Percentiles rank a stretch among this genome's conserved stretches.
Conservation (phyloP, 352 stramenopile species). For the Phytophthora citricola region DNA sequence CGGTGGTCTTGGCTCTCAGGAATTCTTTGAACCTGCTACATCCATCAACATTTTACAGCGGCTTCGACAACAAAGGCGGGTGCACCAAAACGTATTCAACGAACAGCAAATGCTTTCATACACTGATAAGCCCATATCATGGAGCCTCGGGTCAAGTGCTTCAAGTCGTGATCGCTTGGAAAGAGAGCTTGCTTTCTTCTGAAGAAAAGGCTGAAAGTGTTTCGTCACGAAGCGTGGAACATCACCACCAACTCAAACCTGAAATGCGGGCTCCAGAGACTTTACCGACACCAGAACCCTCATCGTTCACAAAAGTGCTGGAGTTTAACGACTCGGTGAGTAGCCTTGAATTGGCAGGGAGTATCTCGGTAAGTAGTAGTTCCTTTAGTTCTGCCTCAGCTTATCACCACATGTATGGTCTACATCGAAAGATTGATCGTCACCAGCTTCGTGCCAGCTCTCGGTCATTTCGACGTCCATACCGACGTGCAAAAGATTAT, state of each 20-base stretch:
- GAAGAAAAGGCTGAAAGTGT: constrained; percentile 19
- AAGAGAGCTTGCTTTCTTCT: constrained; percentile 6
- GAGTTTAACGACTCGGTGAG: constrained; percentile 6
- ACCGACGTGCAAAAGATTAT: constrained; percentile 3
- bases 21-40: constrained; percentile 12
- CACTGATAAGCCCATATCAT: background rate
- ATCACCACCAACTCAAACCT: background rate
- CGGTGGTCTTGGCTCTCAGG: background rate
- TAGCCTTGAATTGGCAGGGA: constrained; percentile 10
- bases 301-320: constrained; percentile 13
- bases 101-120: constrained; percentile 4
- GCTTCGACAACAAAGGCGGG: constrained; percentile 32
- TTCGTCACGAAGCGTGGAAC: constrained; percentile 1
- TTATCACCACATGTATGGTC: constrained; percentile 1
- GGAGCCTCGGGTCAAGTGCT: background rate
- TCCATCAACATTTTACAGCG: constrained; percentile 33
- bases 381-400: constrained; percentile 10
- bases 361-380: constrained; percentile 27
- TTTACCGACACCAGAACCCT: constrained; percentile 4
- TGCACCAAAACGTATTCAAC: constrained; percentile 4
- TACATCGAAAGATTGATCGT: constrained; percentile 24
- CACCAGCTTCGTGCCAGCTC: constrained; percentile 16
- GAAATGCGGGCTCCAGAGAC: background rate
- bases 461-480: constrained; percentile 2
- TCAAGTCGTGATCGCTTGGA: background rate